Evolutionary conservation across 2,329 filamentous ascomycete genomes (phyloP).

Genomic region (Xylariales sp.): DNA sequence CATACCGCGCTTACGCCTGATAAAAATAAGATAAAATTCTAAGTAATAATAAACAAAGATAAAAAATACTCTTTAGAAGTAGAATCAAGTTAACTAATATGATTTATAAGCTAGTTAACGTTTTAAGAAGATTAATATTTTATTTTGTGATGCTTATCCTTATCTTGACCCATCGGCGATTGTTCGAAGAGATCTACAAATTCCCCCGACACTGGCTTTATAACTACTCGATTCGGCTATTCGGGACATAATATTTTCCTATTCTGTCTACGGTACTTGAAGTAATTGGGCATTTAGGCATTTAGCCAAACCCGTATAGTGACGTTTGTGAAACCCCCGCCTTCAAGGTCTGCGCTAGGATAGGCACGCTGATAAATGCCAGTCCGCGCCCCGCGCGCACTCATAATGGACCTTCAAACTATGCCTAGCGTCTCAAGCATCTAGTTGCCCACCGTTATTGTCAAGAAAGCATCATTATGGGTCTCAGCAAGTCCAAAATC

Average conservation of each 20-base stretch:
- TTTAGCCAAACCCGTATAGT: constrained; percentile 19
- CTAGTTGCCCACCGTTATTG: neutral
- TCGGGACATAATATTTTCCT: neutral
- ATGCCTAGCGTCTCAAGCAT: neutral
- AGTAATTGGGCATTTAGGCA: constrained; percentile 18
- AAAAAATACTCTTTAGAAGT: too few relatives aligned
- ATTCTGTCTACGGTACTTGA: constrained; percentile 4
- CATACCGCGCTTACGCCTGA: too few relatives aligned
- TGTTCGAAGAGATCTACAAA: neutral
- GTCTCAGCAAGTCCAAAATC: constrained; percentile 10
- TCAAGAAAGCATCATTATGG: neutral
- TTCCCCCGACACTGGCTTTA: neutral
- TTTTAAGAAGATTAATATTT: too few relatives aligned
- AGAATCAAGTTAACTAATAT: too few relatives aligned
- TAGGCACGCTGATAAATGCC: constrained; percentile 19
- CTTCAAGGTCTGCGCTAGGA: neutral
- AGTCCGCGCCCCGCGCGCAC: neutral
- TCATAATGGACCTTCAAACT: neutral
- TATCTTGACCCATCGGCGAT: neutral
- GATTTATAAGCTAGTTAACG: too few relatives aligned
- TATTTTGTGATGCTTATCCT: too few relatives aligned
- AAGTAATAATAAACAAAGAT: too few relatives aligned
- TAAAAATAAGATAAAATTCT: too few relatives aligned
- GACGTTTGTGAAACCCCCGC: constrained; percentile 14
- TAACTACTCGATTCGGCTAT: neutral